phyloP scores from a whole-genome alignment of 2,329 filamentous ascomycete species.

The Pestalotiopsis sp. region DNA sequence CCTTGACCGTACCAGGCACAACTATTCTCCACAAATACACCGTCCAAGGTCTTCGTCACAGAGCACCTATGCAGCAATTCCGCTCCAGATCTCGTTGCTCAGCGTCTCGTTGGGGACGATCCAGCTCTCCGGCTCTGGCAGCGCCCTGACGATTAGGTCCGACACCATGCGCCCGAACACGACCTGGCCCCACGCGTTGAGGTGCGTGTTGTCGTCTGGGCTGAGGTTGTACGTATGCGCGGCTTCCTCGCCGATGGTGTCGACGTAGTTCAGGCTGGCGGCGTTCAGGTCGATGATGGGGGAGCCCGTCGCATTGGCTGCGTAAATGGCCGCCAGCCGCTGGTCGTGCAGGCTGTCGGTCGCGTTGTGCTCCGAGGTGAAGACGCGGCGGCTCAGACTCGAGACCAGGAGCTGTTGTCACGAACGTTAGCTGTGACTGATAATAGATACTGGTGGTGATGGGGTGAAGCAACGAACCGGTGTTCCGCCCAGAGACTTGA shows the following conservation, averaged over 20 bases:
- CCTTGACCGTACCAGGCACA: too few relatives aligned
- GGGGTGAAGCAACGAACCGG: slow-evolving; percentile 34
- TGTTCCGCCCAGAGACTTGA: slow-evolving; percentile 43
- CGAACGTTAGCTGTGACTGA: neutral
- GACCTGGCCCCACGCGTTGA: slow-evolving; percentile 54
- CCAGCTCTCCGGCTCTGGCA: slow-evolving; percentile 24
- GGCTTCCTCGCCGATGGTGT: slow-evolving; percentile 50
- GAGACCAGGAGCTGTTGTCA: slow-evolving; percentile 48
- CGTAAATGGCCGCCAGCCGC: slow-evolving; percentile 46
- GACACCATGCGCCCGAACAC: slow-evolving; percentile 63
- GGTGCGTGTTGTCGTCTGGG: slow-evolving; percentile 55
- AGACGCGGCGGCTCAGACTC: slow-evolving; percentile 54
- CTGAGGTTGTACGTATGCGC: slow-evolving; percentile 49
- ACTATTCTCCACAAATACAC: too few relatives aligned
- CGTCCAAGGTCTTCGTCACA: too few relatives aligned
- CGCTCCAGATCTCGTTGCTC: slow-evolving; percentile 34
- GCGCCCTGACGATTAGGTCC: slow-evolving; percentile 44
- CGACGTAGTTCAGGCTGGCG: slow-evolving; percentile 52
- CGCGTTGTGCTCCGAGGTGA: slow-evolving; percentile 38
- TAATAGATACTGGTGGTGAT: neutral
- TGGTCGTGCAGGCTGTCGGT: slow-evolving; percentile 50
- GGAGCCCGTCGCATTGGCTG: slow-evolving; percentile 41
- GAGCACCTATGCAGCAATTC: slow-evolving; percentile 34
- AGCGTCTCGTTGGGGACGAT: slow-evolving; percentile 33
- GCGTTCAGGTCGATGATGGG: slow-evolving; percentile 52